Base-by-base conservation (phyloP, 805 yeast genomes). In the Grigorovia humatica region DNA sequence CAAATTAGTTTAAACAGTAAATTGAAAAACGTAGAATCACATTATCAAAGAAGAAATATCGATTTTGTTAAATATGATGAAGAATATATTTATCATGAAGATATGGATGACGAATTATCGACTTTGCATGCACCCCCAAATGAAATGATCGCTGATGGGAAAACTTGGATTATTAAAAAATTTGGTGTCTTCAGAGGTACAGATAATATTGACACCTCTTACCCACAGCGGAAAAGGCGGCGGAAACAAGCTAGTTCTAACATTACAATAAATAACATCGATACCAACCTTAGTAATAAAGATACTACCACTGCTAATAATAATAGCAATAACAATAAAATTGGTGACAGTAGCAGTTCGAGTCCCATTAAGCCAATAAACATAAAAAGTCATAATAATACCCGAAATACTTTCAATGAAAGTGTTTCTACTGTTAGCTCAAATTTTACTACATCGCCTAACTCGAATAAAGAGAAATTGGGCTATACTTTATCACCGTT, bases 1-100 rank as follows among this genome's bases (percentile, higher is more conserved):
- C 62, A 59, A 27, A 49, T 57, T 7, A 45, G 54, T 6, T 41
- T 53, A 2, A 18, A 20, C 9, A 23, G 54, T 15, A 44, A 13
- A 41, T 46, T 19, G 11, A 40, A 56, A 11, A 66, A 63, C 46
- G 42, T 38, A 2, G 80, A 74, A 46, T 83, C 78, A 47, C 80
- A 77, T 48, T 83, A 78, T 57, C 88, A 83, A 60, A 69, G 95
- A 61, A 70, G 95, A 56, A 77, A 80, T 50, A 78, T 87, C 12
- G 90, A 79, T 2, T 84, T 85, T 65, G 96, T 88, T 0, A 74
- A 70, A 52, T 89, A 88, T 73, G 80, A 85, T 17, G 75, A 77
- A 20, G 75, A 88, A 87, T 65, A 77, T 74, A 51, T 89, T 85
- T 77, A 80, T n/a, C 88, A 88, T 63, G 88, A 85, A 40, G 95